A percentile compares a stretch with the other conserved stretches of the same genome.
Conservation (phyloP, 352 stramenopile genomes). For the Pythium monospermum region DNA sequence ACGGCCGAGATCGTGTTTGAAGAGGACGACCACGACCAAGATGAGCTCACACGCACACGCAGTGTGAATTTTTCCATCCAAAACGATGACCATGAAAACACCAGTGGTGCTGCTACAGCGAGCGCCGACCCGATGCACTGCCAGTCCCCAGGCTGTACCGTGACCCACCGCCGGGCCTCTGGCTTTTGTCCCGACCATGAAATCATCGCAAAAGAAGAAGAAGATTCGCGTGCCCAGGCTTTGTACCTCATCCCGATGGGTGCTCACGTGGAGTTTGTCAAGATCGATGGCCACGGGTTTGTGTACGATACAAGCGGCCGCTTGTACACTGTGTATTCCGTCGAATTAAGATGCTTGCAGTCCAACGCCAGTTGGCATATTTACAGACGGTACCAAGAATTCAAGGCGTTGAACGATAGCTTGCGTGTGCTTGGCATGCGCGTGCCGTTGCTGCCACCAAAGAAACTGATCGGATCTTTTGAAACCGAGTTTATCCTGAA, state of each 20-base stretch:
- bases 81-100: conserved; percentile 48
- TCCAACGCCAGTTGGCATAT: conserved; percentile 75
- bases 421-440: conserved; percentile 58
- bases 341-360: conserved; percentile 74
- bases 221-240: conserved; percentile 76
- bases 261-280: conserved; percentile 65
- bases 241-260: conserved; percentile 72
- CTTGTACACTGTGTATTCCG: conserved; percentile 77
- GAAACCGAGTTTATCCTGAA: conserved; percentile 77
- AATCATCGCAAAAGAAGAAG: conserved; percentile 73
- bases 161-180: conserved; percentile 60
- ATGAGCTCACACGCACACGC: conserved; percentile 29
- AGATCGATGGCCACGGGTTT: conserved; percentile 72
- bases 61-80: conserved; percentile 48
- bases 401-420: conserved; percentile 70
- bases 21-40: conserved; percentile 29
- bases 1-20: conserved; percentile 81
- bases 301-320: conserved; percentile 65
- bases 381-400: conserved; percentile 82
- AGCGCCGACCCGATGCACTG: conserved; percentile 45
- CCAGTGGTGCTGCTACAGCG: too few species aligned
- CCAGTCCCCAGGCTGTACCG: conserved; percentile 43
- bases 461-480: conserved; percentile 82
- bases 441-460: conserved; percentile 71
- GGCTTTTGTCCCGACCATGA: conserved; percentile 76